phyloP scores from a whole-genome alignment of 108 stramenopile genomes.

The Schizochytrium sp. region DNA sequence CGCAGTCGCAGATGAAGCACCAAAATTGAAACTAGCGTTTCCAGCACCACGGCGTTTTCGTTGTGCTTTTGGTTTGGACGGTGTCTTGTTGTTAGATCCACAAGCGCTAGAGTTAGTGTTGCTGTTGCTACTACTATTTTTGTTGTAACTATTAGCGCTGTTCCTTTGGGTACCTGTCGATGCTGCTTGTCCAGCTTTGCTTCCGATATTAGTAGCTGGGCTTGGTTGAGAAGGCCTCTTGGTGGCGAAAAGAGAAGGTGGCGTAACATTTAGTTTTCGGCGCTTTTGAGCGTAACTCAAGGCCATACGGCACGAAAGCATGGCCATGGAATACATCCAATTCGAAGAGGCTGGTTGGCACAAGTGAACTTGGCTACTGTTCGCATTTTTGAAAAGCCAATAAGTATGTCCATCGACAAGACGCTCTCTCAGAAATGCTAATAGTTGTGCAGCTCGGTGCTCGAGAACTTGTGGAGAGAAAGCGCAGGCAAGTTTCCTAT shows the following conservation, averaged over 20 bases:
- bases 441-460: slow-evolving; percentile 32
- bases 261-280: not conserved
- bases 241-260: not conserved
- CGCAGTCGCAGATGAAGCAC: too few species aligned
- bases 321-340: slow-evolving; percentile 60
- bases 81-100: too few species aligned
- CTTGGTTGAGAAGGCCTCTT: not conserved
- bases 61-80: too few species aligned
- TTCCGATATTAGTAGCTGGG: not conserved
- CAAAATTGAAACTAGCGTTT: too few species aligned
- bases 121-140: too few species aligned
- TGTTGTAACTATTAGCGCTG: too few species aligned
- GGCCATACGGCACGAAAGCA: slow-evolving; percentile 36
- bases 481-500: slow-evolving; percentile 13
- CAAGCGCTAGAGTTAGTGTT: too few species aligned
- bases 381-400: slow-evolving; percentile 39
- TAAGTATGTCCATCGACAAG: slow-evolving; percentile 39
- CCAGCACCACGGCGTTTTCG: too few species aligned
- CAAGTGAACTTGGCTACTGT: slow-evolving; percentile 13
- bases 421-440: slow-evolving; percentile 15
- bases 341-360: not conserved
- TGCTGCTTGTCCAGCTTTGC: not conserved
- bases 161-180: too few species aligned
- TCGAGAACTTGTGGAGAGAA: slow-evolving; percentile 49
- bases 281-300: not conserved